phyloP scores from a whole-genome alignment of 306 rosid genomes.

The Dalbergia cochinchinensis region DNA sequence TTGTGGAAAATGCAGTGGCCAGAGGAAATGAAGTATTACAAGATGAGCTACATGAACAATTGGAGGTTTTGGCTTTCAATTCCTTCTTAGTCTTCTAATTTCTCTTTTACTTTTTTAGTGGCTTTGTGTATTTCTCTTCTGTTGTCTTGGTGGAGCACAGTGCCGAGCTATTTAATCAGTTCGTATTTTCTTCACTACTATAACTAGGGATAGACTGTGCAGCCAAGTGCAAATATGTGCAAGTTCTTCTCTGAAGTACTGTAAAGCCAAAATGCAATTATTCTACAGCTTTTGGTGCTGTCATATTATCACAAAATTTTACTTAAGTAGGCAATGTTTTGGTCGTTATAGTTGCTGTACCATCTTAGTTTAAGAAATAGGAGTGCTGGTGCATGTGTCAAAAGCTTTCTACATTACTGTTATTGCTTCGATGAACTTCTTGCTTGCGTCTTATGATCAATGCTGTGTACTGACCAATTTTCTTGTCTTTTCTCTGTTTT shows the following conservation, averaged over 20 bases:
- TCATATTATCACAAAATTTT: constrained; percentile 12
- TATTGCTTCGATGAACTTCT: background rate
- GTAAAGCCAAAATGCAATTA: constrained; percentile 36
- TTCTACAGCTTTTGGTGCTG: constrained; percentile 20
- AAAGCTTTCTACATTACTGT: constrained; percentile 10
- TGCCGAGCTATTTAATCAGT: constrained; percentile 29
- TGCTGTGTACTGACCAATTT: constrained; percentile 48
- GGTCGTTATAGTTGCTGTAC: constrained; percentile 30
- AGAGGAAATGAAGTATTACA: constrained; percentile 48
- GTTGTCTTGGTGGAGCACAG: background rate
- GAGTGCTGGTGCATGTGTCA: constrained; percentile 1
- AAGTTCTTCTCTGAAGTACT: constrained; percentile 19
- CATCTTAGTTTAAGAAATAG: constrained; percentile 1
- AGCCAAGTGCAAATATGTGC: constrained; percentile 36
- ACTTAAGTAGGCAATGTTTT: background rate
- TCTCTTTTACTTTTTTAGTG: background rate
- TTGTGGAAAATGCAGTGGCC: constrained; percentile 39
- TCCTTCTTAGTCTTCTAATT: constrained; percentile 30
- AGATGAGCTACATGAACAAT: constrained; percentile 49
- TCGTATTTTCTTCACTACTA: constrained; percentile 32
- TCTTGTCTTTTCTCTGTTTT: constrained; percentile 32
- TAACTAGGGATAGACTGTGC: constrained; percentile 22
- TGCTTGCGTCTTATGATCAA: background rate
- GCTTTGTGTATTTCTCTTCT: constrained; percentile 16
- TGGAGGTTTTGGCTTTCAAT: constrained; percentile 77